Conservation (phyloP, 805 yeast species). For the Metschnikowia kunwiensis region DNA sequence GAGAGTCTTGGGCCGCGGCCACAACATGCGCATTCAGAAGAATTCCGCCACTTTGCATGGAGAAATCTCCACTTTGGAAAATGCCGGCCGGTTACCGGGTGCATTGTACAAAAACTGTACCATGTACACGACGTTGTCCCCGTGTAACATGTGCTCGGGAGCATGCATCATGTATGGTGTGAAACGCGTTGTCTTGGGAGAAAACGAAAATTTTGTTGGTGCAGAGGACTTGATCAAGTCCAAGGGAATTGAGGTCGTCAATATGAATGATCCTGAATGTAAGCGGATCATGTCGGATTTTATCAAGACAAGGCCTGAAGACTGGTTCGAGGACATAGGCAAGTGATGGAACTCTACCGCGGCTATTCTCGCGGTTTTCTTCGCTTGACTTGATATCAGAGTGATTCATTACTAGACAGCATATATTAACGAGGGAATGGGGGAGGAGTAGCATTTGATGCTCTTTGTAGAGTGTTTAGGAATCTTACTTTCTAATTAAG, state of each 20-base stretch:
- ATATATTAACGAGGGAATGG: no score
- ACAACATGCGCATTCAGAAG: constrained; percentile 85
- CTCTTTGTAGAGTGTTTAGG: no score
- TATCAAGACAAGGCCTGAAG: constrained; percentile 71
- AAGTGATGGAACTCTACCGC: constrained; percentile 17
- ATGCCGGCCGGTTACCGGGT: constrained; percentile 87
- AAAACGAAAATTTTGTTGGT: constrained; percentile 77
- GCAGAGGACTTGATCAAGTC: constrained; percentile 71
- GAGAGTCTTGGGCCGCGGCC: constrained; percentile 80
- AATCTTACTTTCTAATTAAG: no score
- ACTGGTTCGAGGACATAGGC: constrained; percentile 84
- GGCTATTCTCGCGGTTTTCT: background rate
- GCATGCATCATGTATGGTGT: constrained; percentile 88
- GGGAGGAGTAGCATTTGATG: no score
- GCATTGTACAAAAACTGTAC: constrained; percentile 79
- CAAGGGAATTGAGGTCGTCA: constrained; percentile 71
- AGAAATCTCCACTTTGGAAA: constrained; percentile 84
- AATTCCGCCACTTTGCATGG: constrained; percentile 85
- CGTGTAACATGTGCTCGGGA: constrained; percentile 95
- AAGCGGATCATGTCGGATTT: constrained; percentile 72
- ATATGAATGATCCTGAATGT: constrained; percentile 58
- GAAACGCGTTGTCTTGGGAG: constrained; percentile 85
- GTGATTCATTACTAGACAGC: no score
- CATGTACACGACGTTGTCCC: constrained; percentile 87
- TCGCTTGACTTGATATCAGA: no score